Evolutionary conservation across 2,329 filamentous ascomycete genomes (phyloP).

Genomic region (Beauveria varroae): DNA sequence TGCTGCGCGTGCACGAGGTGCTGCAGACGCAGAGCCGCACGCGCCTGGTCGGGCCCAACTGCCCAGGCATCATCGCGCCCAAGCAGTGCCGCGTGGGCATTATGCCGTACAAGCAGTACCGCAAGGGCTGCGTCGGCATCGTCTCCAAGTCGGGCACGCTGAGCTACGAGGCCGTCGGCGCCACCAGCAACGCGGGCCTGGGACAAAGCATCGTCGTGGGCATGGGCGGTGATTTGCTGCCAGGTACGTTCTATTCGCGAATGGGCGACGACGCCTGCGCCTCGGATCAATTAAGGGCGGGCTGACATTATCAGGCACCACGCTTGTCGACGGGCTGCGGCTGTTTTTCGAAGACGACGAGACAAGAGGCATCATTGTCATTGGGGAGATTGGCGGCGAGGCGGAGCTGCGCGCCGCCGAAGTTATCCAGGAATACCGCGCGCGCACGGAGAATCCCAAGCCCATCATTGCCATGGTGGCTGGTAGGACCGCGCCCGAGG

Average conservation of each 20-base stretch:
- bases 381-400: constrained; percentile 65
- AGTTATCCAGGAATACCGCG: constrained; percentile 59
- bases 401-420: constrained; percentile 65
- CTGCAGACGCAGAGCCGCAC: constrained; percentile 64
- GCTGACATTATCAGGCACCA: constrained; percentile 36
- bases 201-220: constrained; percentile 72
- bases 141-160: constrained; percentile 75
- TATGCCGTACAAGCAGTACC: constrained; percentile 33
- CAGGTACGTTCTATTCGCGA: constrained; percentile 33
- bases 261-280: no score
- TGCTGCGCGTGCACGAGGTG: constrained; percentile 62
- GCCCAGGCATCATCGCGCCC: constrained; percentile 71
- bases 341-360: constrained; percentile 61
- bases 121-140: constrained; percentile 61
- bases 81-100: constrained; percentile 50
- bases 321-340: constrained; percentile 61
- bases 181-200: constrained; percentile 63
- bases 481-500: constrained; percentile 52
- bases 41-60: constrained; percentile 72
- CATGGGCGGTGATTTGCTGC: constrained; percentile 68
- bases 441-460: constrained; percentile 52
- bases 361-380: constrained; percentile 63
- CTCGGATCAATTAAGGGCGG: not conserved
- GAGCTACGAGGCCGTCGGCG: constrained; percentile 72
- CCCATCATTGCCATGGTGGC: constrained; percentile 57